Base-by-base conservation (phyloP, 805 yeast species). In the Spathaspora sp. region DNA sequence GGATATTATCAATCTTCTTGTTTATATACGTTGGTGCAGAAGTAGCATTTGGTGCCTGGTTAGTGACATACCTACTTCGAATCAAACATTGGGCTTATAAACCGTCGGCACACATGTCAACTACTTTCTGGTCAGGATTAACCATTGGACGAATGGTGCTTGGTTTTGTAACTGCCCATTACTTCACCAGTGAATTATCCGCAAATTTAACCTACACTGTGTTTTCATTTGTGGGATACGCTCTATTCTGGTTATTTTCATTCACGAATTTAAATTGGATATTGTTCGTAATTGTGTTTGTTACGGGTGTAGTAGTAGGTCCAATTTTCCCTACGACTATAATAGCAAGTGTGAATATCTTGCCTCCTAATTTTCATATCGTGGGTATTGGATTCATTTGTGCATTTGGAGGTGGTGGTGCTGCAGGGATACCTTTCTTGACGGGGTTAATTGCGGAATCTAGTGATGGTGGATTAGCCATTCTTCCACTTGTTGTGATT, bases 351-450 rank as follows among this genome's bases (percentile, higher is more conserved):
- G 66, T 87, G 45, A 81, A 82, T 50, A 69, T 82, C 1, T 64
- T 89, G 43, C 96, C 96, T 0, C 66, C 69, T 26, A 75, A 73
- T 42, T 68, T 78, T 49, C 87, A 86, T 49, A 79, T 87, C 9
- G 67, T 81, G 16, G 92, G 90, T 1, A 77, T 89, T 8, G 92
- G 96, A 0, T 73, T 87, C 49, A 81, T 86, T 18, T 83, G 91
- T 51, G 91, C 94, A 0, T 63, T 88, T 53, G 96, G 96, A 6
- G 92, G 94, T 2, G 81, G 85, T 14, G 96, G 96, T 1, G 87
- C 87, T n/a, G 93, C 96, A 0, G 75, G 81, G 0, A 55, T 88
- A 6, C 94, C 96, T 1, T 86, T 82, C 55, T 49, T 81, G 2
- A 75, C 85, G 38, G 96, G 96, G 0, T 46, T 67, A 3, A 56